Evolutionary conservation across 1,139 yeast species (phyloP).

Genomic region (Blastobotrys apis): DNA sequence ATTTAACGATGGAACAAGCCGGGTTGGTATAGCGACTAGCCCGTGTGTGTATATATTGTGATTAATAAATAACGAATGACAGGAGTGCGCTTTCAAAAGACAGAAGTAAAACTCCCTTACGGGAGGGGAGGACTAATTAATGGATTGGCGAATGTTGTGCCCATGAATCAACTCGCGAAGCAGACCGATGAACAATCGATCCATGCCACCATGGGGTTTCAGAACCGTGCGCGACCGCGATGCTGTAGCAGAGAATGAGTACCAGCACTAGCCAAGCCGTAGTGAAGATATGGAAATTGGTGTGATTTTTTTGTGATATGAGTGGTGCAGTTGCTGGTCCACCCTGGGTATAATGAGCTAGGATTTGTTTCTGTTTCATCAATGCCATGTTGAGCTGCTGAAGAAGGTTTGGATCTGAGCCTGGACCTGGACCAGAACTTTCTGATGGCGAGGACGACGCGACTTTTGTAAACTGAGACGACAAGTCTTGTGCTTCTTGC

Average conservation of each 20-base stretch:
- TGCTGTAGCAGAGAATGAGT: neutral
- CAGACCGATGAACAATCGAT: constrained; percentile 3
- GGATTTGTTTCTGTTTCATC: constrained; percentile 3
- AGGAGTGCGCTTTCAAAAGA: no score
- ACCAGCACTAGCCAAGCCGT: neutral
- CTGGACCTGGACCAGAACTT: no score
- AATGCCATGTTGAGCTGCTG: constrained; percentile 7
- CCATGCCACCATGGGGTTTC: constrained; percentile 10
- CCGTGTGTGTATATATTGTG: neutral
- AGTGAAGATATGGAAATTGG: no score
- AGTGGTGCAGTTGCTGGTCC: neutral
- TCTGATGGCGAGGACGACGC: no score
- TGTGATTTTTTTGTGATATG: no score
- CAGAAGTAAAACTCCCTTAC: no score
- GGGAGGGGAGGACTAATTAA: no score
- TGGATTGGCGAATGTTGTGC: constrained; percentile 5
- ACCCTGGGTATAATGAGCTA: neutral
- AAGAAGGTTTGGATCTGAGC: neutral
- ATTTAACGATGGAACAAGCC: constrained; percentile 16
- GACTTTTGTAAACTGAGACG: neutral
- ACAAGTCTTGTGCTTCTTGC: neutral
- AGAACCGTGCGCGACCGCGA: neutral
- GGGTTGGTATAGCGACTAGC: neutral
- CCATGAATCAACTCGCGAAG: constrained; percentile 5
- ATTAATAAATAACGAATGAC: neutral